These are phyloP conservation scores for Solanum hybrid DNA, from an alignment of 305 asterid species.

Conservation along the genomic window DNA sequence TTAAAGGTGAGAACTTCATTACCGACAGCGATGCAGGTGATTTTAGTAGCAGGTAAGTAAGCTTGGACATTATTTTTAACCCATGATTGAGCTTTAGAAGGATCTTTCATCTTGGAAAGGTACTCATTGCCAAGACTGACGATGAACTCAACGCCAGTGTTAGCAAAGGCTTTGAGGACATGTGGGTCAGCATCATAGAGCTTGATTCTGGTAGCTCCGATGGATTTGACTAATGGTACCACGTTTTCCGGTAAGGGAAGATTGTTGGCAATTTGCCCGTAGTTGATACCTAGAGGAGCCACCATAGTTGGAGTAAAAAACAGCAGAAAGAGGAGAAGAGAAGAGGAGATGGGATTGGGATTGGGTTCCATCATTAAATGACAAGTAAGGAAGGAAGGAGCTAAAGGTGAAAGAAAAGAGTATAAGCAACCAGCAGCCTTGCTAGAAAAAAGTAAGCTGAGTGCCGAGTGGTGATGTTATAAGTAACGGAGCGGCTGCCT, in stretches of 20 bases:
- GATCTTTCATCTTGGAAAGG: slow-evolving; percentile 46
- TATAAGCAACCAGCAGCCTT: neutral
- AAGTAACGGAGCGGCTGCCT: neutral
- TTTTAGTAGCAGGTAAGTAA: slow-evolving; percentile 58
- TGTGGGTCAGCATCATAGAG: slow-evolving; percentile 77
- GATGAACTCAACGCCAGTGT: slow-evolving; percentile 68
- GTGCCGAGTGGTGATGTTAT: neutral
- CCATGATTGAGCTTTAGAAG: slow-evolving; percentile 54
- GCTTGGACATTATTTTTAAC: slow-evolving; percentile 57
- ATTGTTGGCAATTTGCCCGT: slow-evolving; percentile 78
- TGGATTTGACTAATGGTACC: slow-evolving; percentile 56
- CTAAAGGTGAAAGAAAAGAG: neutral
- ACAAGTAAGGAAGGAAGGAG: neutral
- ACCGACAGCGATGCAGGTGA: slow-evolving; percentile 67
- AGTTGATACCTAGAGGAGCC: slow-evolving; percentile 61
- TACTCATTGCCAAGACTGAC: slow-evolving; percentile 66
- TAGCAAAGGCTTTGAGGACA: slow-evolving; percentile 77
- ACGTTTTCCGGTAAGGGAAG: slow-evolving; percentile 64
- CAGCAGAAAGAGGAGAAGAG: neutral
- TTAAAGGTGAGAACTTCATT: slow-evolving; percentile 69
- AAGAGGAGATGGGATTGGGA: neutral
- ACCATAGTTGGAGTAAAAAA: slow-evolving; percentile 10
- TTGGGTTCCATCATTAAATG: neutral
- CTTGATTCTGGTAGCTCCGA: slow-evolving; percentile 61
- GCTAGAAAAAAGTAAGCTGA: neutral